phyloP scores from a whole-genome alignment of 129 eudicot species.

The Artemisia annua region DNA sequence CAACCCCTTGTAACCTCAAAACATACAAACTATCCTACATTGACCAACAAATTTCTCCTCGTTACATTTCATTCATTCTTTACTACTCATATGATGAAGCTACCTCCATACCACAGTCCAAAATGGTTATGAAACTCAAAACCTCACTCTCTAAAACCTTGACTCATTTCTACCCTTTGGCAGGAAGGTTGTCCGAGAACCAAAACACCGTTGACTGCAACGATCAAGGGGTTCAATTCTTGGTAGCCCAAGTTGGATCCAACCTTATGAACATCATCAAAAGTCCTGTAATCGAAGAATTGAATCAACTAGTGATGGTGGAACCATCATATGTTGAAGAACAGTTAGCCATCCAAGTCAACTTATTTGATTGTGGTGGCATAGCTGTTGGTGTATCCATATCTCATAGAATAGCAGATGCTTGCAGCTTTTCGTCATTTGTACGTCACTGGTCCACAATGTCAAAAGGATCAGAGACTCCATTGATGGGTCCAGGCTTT shows the following conservation, averaged over 20 bases:
- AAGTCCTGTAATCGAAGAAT: constrained; percentile 21
- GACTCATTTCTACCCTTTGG: constrained; percentile 46
- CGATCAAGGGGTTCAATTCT: constrained; percentile 40
- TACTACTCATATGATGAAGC: constrained; percentile 32
- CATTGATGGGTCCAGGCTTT: constrained; percentile 19
- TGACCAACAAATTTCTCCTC: constrained; percentile 32
- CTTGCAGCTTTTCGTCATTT: constrained; percentile 30
- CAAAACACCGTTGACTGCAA: constrained; percentile 32
- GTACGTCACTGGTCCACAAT: constrained; percentile 30
- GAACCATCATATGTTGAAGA: constrained; percentile 31
- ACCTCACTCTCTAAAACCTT: constrained; percentile 42
- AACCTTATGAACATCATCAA: constrained; percentile 20
- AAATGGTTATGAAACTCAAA: constrained; percentile 33
- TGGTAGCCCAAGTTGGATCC: constrained; percentile 30
- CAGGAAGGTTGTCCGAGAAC: constrained; percentile 38
- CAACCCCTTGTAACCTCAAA: constrained; percentile 39
- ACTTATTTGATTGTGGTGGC: constrained; percentile 46
- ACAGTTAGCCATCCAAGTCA: constrained; percentile 46
- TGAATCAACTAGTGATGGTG: constrained; percentile 30
- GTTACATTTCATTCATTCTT: constrained; percentile 34
- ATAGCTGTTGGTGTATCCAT: constrained; percentile 41
- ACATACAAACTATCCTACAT: constrained; percentile 36
- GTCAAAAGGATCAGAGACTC: constrained; percentile 21
- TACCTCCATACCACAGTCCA: constrained; percentile 27
- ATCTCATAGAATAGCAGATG: constrained; percentile 43